Base-by-base conservation (phyloP, 306 rosid genomes). In the Dryas drummondii region DNA sequence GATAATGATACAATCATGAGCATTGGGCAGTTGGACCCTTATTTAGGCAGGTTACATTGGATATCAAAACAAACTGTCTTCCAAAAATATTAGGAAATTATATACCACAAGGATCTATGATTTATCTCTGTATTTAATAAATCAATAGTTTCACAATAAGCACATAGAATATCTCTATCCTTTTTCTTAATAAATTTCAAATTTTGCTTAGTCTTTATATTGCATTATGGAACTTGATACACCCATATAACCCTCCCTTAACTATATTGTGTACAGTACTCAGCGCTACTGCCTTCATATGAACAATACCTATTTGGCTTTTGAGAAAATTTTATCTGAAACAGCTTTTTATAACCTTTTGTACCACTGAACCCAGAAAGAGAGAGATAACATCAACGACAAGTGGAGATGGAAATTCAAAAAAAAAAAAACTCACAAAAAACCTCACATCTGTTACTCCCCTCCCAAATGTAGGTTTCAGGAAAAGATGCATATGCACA, bases 1-100 rank as follows among this genome's bases (percentile, higher is more conserved):
- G 70, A 66, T 72, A 47, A 60, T 84, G 47, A 79, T 76, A 74
- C 47, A 81, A 72, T 67, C 70, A 70, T 73, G 64, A 73, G 14
- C 71, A 41, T 47, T 42, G 46, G 56, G 26, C 66, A 48, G 66
- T 37, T 13, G 60, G 77, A 71, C 72, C 49, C 17, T 76, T 76
- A 62, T 47, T 5, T 72, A 72, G 72, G 80, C 78, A 80, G 17
- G 60, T 37, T 69, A 63, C 9, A 74, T 19, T 9, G 19, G 69
- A 49, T 73, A 55, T 66, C 32, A 53, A 71, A 44, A 75, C 73
- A 22, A 75, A 61, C 75, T 72, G n/a, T 66, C 69, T 66, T 46
- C 32, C 49, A 60, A 79, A 76, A 65, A 61, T 51, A 70, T 45
- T 61, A 50, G 27, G 51, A 82, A 82, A 63, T 61, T 65, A 81